Percentiles rank a stretch among this genome's conserved stretches.
Conservation (phyloP, 1,284 basidiomycete species). For the Ustilago hordei region DNA sequence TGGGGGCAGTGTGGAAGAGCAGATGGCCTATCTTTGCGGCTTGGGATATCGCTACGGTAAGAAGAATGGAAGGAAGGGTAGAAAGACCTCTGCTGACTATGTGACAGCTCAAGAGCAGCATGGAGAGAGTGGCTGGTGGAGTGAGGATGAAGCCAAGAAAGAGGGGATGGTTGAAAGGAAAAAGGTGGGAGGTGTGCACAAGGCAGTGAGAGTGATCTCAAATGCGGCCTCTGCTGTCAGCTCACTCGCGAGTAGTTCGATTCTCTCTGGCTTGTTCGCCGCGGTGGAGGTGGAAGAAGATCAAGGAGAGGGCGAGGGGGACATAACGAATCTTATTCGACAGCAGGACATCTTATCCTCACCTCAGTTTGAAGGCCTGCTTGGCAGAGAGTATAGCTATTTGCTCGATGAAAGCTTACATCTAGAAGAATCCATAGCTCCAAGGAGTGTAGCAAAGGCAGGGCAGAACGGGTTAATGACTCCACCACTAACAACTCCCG, state of each 20-base stretch:
- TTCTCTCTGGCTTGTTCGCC: conserved; percentile 15
- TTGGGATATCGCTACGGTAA: conserved; percentile 32
- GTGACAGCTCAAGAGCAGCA: not conserved
- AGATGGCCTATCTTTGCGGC: conserved; percentile 50
- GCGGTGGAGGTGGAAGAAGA: conserved; percentile 2
- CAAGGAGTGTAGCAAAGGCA: not conserved
- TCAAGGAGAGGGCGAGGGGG: conserved; percentile 9
- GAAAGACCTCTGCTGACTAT: conserved; percentile 16
- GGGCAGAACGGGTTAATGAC: conserved; percentile 19
- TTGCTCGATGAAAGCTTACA: conserved; percentile 17
- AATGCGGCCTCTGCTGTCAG: conserved; percentile 20
- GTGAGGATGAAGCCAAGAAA: conserved; percentile 7
- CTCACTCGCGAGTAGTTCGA: conserved; percentile 21
- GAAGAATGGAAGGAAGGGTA: conserved; percentile 3
- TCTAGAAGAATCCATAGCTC: not conserved
- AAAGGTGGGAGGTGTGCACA: conserved; percentile 5
- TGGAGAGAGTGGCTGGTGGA: conserved; percentile 14
- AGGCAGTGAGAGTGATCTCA: conserved; percentile 23
- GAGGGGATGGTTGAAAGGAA: conserved; percentile 14
- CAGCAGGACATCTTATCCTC: not conserved
- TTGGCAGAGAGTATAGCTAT: conserved; percentile 37
- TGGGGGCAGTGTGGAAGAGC: conserved; percentile 30
- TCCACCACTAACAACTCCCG: conserved; percentile 41
- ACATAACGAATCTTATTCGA: conserved; percentile 11
- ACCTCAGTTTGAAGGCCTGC: not conserved